phyloP scores from a whole-genome alignment of 2,329 filamentous ascomycete genomes.

The Phialocephala sp. region DNA sequence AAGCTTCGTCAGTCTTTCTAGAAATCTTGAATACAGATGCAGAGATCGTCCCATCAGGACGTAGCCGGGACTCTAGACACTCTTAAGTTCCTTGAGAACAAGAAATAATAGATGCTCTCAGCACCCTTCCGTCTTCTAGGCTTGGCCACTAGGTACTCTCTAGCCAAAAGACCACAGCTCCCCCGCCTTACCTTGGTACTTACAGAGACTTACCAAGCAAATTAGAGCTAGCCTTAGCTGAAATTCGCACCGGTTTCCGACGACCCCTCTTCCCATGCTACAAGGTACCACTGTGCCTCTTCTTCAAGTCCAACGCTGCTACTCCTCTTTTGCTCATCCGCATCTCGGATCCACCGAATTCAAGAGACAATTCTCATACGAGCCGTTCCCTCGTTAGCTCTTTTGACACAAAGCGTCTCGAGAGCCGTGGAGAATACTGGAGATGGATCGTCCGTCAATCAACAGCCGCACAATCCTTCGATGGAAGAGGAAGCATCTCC shows the following conservation, averaged over 20 bases:
- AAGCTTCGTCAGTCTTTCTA: conserved; percentile 1
- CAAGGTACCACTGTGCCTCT: neutral
- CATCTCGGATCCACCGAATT: neutral
- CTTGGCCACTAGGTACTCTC: neutral
- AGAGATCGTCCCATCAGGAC: conserved; percentile 14
- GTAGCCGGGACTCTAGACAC: neutral
- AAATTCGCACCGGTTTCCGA: neutral
- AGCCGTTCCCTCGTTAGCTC: neutral
- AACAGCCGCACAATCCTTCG: conserved; percentile 16
- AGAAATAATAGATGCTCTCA: conserved; percentile 14
- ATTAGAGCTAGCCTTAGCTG: neutral
- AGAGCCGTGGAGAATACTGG: conserved; percentile 1
- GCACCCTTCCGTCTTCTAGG: neutral
- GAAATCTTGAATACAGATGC: conserved; percentile 16
- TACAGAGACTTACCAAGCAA: neutral
- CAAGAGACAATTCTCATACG: neutral
- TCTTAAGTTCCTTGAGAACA: conserved; percentile 13
- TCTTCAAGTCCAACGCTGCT: neutral
- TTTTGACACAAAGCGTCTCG: conserved; percentile 1
- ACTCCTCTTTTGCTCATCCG: neutral
- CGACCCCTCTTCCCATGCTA: conserved; percentile 4
- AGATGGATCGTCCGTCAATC: conserved; percentile 18
- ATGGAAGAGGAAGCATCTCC: conserved; percentile 26
- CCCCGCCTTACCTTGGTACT: neutral
- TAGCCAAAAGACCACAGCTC: neutral